Base-by-base conservation (phyloP, 2,329 filamentous ascomycete genomes). In the Xylariales sp. region DNA sequence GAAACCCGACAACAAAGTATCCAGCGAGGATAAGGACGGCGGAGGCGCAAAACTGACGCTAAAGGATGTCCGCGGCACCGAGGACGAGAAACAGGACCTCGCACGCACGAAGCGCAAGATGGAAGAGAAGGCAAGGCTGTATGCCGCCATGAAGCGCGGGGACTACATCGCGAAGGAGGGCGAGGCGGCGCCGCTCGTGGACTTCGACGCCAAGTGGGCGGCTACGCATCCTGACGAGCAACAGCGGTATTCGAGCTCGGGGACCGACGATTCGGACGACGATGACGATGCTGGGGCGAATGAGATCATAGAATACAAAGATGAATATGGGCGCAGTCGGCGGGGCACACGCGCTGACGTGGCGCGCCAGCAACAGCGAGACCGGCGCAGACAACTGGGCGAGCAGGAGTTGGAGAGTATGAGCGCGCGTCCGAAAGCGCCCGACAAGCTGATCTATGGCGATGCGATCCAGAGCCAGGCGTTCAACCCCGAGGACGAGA, bases 121-220 rank as follows among this genome's bases (percentile, higher is more conserved):
- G 83, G 83, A 94, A 58, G 84, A 89, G 66, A 98, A 98, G 64
- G 88, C 87, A 3, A 78, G 86, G 4, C 66, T 93, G 2, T 98
- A 98, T 63, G 82, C 86, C 5, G 86, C 87, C 27, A 84, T 98
- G 80, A 95, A 95, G 64, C 77, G 86, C 24, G 90, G 91, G n/a
- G 84, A 95, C 57, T 82, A 87, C 62, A 70, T 87, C n/a, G 71
- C 76, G 12, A 74, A 75, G 42, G 77, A 86, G 50, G 77, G 83
- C 57, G 70, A 78, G 52, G 69, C 78, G 31, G 78, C 82, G 51
- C 74, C 78, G 18, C 76, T 95, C 19, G 84, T 98, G 3, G 91
- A 98, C 66, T 98, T 98, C 62, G 93, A 97, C 64, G 76, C 84
- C 46, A 98, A 97, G 67, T 97, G 93, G 90, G 88, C 85, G 0